Base-by-base conservation (phyloP, 2,329 filamentous ascomycete genomes). In the Colletotrichum neosansevieriae region DNA sequence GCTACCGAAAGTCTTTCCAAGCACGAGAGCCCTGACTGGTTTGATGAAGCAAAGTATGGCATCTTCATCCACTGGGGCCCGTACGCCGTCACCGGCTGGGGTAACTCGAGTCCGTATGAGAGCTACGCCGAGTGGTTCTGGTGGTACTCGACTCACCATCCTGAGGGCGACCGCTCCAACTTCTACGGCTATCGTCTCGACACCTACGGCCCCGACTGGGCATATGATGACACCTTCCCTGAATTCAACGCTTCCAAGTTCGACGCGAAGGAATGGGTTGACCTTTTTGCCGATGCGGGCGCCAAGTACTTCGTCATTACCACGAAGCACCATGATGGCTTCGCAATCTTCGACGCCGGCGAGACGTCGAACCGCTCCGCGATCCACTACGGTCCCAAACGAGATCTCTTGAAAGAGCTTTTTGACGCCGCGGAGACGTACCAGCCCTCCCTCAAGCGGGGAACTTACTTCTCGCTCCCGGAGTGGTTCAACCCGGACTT, bases 21-120 rank as follows among this genome's bases (percentile, higher is more conserved):
- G 17, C 81, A 83, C 53, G 78, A 79, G 72, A 80, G 81, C 13
- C 85, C 86, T 0, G 77, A 80, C 5, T 89, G 87, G 86, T 89
- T 82, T 70, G 80, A 85, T 61, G 79, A 82, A 47, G 83, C 79
- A 21, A 89, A 89, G 65, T 89, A 80, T 69, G 87, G 87, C 0
- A 89, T 89, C 42, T 89, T 89, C 72, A 85, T 89, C 45, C 87
- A 89, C 68, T 89, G 87, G 85, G 86, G 87, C 0, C 77, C 82
- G 0, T 89, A 88, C 70, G 76, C 84, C 0, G 86, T 88, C 0
- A 83, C 86, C 0, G 86, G 82, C 3, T 89, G 86, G 85, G 87
- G 86, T 3, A 81, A 82, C 70, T 77, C 77, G 4, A 75, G 76
- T 3, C 74, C 76, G 1, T 72, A 79, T 58, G 81, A 83, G 69